These are phyloP conservation scores for Alopecurus myosuroides DNA, from an alignment of 176 grass and related monocot genomes.

Conservation along the genomic window DNA sequence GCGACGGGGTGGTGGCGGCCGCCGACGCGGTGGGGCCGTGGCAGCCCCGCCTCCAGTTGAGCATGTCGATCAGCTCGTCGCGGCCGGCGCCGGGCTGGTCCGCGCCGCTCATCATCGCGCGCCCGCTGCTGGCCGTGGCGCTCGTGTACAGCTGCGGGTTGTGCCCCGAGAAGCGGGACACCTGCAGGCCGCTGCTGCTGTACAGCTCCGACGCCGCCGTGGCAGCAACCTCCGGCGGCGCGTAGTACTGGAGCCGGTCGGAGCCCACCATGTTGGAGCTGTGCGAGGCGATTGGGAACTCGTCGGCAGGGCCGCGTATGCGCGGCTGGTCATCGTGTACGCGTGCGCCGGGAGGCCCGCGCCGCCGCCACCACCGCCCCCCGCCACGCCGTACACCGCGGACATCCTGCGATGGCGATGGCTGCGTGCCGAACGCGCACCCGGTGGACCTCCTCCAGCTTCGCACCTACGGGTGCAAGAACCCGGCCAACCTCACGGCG, in stretches of 20 bases:
- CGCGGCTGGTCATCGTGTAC: background rate
- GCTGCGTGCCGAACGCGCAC: constrained; percentile 63
- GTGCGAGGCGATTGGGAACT: constrained; percentile 48
- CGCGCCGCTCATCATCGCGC: constrained; percentile 32
- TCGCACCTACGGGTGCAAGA: constrained; percentile 50
- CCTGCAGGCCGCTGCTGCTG: background rate
- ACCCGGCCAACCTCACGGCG: constrained; percentile 54
- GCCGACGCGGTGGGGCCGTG: constrained; percentile 22
- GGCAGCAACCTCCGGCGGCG: background rate
- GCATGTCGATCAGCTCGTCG: constrained; percentile 74
- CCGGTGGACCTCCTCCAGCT: constrained; percentile 38
- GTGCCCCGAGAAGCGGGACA: constrained; percentile 48
- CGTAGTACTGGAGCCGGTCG: constrained; percentile 26
- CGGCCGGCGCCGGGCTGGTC: constrained; percentile 39
- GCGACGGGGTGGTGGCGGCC: constrained; percentile 15
- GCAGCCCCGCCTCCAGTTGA: constrained; percentile 87
- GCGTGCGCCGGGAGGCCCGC: background rate
- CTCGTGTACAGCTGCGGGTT: constrained; percentile 30
- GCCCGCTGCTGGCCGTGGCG: constrained; percentile 28
- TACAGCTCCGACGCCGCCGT: background rate
- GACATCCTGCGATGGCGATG: no score
- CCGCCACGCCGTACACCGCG: background rate
- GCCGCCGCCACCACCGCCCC: background rate
- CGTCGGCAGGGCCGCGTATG: constrained; percentile 12
- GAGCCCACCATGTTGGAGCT: constrained; percentile 13